Evolutionary conservation across 2,329 filamentous ascomycete species (phyloP).

Genomic region (Talaromyces amestolkiae): DNA sequence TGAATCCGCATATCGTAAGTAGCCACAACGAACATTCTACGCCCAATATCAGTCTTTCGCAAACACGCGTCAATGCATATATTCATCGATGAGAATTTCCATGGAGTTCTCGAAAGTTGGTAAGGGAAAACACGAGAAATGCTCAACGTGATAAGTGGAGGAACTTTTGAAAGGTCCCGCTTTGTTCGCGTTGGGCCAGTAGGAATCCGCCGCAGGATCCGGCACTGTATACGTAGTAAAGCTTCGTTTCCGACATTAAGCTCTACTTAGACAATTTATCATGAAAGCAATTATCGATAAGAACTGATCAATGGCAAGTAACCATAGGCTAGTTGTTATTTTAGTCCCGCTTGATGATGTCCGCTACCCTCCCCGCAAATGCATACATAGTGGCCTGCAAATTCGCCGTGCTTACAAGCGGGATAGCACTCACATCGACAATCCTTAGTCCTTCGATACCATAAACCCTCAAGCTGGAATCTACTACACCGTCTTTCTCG

Average conservation of each 20-base stretch:
- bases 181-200: conserved; percentile 4
- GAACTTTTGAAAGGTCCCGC: conserved; percentile 7
- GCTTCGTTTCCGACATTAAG: neutral
- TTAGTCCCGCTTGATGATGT: conserved; percentile 31
- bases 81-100: neutral
- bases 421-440: conserved; percentile 19
- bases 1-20: neutral
- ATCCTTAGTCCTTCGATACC: conserved; percentile 22
- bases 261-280: neutral
- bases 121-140: neutral
- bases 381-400: conserved; percentile 25
- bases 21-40: neutral
- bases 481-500: conserved; percentile 23
- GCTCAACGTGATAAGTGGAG: neutral
- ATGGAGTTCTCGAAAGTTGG: no score
- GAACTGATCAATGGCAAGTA: neutral
- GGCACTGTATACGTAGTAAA: neutral
- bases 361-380: conserved; percentile 27
- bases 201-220: conserved; percentile 6
- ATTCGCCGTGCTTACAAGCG: conserved; percentile 24
- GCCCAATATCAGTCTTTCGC: neutral
- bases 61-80: neutral
- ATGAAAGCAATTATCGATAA: neutral
- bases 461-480: conserved; percentile 41
- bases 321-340: neutral